Evolutionary conservation across 2,329 filamentous ascomycete genomes (phyloP).

Genomic region (Mycosphaerella sp.): DNA sequence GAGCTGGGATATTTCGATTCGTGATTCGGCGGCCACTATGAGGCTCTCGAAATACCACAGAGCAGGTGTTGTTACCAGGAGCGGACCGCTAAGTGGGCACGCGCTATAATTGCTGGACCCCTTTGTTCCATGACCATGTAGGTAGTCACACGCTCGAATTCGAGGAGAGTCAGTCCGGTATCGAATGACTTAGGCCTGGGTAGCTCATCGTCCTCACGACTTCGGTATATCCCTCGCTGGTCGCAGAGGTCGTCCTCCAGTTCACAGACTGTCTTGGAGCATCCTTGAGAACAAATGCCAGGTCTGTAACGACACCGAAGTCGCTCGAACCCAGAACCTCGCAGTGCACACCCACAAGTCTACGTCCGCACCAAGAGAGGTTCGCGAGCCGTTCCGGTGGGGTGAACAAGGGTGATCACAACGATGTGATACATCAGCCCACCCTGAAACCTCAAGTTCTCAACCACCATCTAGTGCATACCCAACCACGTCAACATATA

Average conservation of each 20-base stretch:
- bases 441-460: conserved; percentile 15
- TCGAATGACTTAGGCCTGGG: conserved; percentile 1
- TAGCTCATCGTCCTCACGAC: conserved; percentile 13
- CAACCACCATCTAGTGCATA: conserved; percentile 15
- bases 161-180: not conserved
- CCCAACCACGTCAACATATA: conserved; percentile 12
- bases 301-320: conserved; percentile 14
- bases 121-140: conserved; percentile 10
- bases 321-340: conserved; percentile 18
- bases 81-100: conserved; percentile 14
- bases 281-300: conserved; percentile 8
- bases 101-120: conserved; percentile 9
- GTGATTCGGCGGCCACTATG: conserved; percentile 1
- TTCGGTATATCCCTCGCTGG: conserved; percentile 12
- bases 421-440: conserved; percentile 16
- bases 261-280: conserved; percentile 14
- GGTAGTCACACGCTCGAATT: conserved; percentile 14
- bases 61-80: conserved; percentile 9
- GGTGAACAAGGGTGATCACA: conserved; percentile 9
- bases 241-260: conserved; percentile 13
- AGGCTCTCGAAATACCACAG: conserved; percentile 7
- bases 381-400: conserved; percentile 7
- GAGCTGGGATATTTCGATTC: conserved; percentile 3
- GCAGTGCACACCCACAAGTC: conserved; percentile 18
- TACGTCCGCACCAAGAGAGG: conserved; percentile 1